Percentiles rank a stretch among this genome's conserved stretches.
These are phyloP conservation scores for Fereydounia khargensis DNA, from an alignment of 1,284 basidiomycete species.

Conservation along the genomic window DNA sequence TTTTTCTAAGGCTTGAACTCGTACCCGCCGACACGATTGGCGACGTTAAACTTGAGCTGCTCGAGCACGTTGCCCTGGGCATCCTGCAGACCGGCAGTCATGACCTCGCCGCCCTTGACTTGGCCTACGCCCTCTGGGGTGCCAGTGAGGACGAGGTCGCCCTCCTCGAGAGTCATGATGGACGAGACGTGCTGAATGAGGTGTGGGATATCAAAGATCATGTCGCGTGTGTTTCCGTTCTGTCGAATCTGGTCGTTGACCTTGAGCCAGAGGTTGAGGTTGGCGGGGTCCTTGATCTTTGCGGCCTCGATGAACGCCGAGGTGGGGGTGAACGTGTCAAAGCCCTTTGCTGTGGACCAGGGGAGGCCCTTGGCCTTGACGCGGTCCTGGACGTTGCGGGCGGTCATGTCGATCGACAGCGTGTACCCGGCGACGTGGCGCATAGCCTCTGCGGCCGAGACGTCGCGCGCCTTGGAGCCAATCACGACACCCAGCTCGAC, in stretches of 20 bases:
- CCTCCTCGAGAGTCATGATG: slow-evolving; percentile 89
- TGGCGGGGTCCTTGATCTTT: slow-evolving; percentile 69
- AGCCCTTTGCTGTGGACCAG: slow-evolving; percentile 88
- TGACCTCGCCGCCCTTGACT: slow-evolving; percentile 71
- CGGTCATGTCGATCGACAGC: slow-evolving; percentile 91
- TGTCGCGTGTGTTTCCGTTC: slow-evolving; percentile 78
- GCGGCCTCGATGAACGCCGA: slow-evolving; percentile 74
- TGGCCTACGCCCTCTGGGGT: slow-evolving; percentile 80
- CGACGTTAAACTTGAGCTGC: slow-evolving; percentile 68
- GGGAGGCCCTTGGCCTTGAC: slow-evolving; percentile 90
- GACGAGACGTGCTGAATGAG: slow-evolving; percentile 87
- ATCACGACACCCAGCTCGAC: slow-evolving; percentile 97
- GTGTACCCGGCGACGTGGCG: slow-evolving; percentile 89
- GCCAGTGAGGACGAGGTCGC: slow-evolving; percentile 59
- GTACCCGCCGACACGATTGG: slow-evolving; percentile 70
- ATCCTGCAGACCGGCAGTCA: slow-evolving; percentile 73
- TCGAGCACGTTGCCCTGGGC: slow-evolving; percentile 66
- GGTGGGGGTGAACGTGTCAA: slow-evolving; percentile 83
- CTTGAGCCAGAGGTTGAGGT: slow-evolving; percentile 75
- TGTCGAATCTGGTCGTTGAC: slow-evolving; percentile 82
- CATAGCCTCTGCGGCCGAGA: slow-evolving; percentile 70
- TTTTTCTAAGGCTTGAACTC: slow-evolving; percentile 60
- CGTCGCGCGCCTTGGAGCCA: slow-evolving; percentile 73
- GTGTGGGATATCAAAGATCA: slow-evolving; percentile 90
- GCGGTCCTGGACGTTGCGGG: slow-evolving; percentile 87